These are phyloP conservation scores for Aureobasidium sp. DNA, from an alignment of 2,329 filamentous ascomycete species.

Conservation along the genomic window DNA sequence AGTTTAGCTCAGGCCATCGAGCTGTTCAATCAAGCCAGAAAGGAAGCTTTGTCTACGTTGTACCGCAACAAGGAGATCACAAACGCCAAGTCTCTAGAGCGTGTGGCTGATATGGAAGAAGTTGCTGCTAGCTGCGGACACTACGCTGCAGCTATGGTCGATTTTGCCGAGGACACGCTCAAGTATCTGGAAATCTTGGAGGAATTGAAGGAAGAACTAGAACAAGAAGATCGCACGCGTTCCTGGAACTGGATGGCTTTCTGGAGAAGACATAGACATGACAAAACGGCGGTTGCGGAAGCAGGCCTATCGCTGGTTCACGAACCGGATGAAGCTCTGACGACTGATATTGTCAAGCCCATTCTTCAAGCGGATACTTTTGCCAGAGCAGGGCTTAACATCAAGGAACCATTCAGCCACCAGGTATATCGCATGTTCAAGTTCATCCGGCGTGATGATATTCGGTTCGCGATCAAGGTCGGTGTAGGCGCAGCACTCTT, in stretches of 20 bases:
- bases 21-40: slow-evolving; percentile 68
- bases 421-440: slow-evolving; percentile 45
- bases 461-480: slow-evolving; percentile 82
- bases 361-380: slow-evolving; percentile 25
- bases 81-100: slow-evolving; percentile 57
- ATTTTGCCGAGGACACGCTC: slow-evolving; percentile 84
- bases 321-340: slow-evolving; percentile 20
- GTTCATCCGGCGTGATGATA: slow-evolving; percentile 54
- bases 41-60: slow-evolving; percentile 65
- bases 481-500: slow-evolving; percentile 83
- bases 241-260: slow-evolving; percentile 82
- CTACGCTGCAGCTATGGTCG: slow-evolving; percentile 84
- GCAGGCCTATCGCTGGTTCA: slow-evolving; percentile 9
- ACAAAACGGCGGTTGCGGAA: slow-evolving; percentile 14
- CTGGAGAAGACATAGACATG: slow-evolving; percentile 44
- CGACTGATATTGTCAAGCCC: slow-evolving; percentile 21
- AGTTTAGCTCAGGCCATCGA: slow-evolving; percentile 73
- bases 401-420: slow-evolving; percentile 13
- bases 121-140: slow-evolving; percentile 96
- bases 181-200: slow-evolving; percentile 76
- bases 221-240: slow-evolving; percentile 51
- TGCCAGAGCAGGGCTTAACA: slow-evolving; percentile 16
- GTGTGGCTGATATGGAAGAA: slow-evolving; percentile 91
- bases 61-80: slow-evolving; percentile 72
- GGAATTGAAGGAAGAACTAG: slow-evolving; percentile 63